Evolutionary conservation across 805 yeast species (phyloP).

Genomic region (Blastobotrys attinorum): DNA sequence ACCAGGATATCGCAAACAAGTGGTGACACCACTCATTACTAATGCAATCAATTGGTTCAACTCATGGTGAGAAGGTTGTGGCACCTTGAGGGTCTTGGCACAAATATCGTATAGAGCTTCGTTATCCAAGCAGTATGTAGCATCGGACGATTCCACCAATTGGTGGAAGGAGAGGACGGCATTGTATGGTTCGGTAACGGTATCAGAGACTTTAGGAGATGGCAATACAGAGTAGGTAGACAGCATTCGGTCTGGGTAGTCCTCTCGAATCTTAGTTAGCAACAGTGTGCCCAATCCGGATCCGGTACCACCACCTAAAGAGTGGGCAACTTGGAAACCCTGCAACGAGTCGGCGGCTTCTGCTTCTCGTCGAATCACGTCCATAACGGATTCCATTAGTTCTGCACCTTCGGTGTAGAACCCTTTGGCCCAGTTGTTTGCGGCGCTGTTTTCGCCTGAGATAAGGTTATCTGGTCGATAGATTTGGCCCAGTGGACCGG

Average conservation of each 20-base stretch:
- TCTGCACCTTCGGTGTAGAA: slow-evolving; percentile 97
- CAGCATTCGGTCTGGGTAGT: slow-evolving; percentile 94
- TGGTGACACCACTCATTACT: slow-evolving; percentile 94
- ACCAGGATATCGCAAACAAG: slow-evolving; percentile 92
- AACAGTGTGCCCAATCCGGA: slow-evolving; percentile 93
- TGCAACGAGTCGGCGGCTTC: slow-evolving; percentile 90
- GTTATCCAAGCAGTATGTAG: slow-evolving; percentile 91
- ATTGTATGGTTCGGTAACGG: slow-evolving; percentile 92
- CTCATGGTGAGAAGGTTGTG: slow-evolving; percentile 71
- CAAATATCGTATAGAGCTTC: slow-evolving; percentile 91
- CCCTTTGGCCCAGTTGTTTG: slow-evolving; percentile 97
- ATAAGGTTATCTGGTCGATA: slow-evolving; percentile 91
- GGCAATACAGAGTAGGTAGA: slow-evolving; percentile 96
- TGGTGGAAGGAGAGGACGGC: slow-evolving; percentile 91
- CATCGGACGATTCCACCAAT: slow-evolving; percentile 85
- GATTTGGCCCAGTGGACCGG: slow-evolving; percentile 69
- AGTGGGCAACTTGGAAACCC: slow-evolving; percentile 87
- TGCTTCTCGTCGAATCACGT: slow-evolving; percentile 87
- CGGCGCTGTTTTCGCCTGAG: slow-evolving; percentile 89
- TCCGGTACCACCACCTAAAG: slow-evolving; percentile 92
- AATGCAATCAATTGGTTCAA: slow-evolving; percentile 79
- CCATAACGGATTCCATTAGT: slow-evolving; percentile 84
- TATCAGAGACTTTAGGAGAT: slow-evolving; percentile 84
- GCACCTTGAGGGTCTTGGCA: slow-evolving; percentile 72
- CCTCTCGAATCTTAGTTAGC: slow-evolving; percentile 81